Evolutionary conservation across 2,329 filamentous ascomycete genomes (phyloP), one percentile per base, ranked within the genome.

Genomic region (Macroventuria anomochaeta): DNA sequence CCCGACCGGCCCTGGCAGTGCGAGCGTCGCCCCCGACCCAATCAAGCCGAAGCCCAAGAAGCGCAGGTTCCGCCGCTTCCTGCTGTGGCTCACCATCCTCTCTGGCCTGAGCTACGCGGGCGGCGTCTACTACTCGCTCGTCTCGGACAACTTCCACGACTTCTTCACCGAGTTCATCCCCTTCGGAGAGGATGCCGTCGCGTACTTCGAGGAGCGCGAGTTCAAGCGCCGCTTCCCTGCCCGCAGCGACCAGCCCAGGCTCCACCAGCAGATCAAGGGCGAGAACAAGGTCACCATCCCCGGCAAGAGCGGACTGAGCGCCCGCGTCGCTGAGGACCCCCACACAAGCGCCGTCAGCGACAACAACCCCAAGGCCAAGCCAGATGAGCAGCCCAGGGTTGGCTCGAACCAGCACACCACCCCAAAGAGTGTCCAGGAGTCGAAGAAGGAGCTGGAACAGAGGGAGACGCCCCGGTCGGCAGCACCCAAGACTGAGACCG

Each of bases 111-210:
- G 89, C 32, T 99, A 96, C 68, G 90, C 85, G 50, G 92, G 92
- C 61, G 92, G 93, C 63, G 88, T 97, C 49, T 96, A 90, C 82
- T 95, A 96, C 76, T 93, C 95, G 49, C 86, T 96, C 61, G 84
- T 95, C 76, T 96, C 89, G 71, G 95, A 99, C 81, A 96, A 91
- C 78, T 99, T 97, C 84, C 93, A 99, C 78, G 95, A 99, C 77
- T 95, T 97, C 81, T 99, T 99, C 79, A 97, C 93, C 68, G 93
- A 97, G 78, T 99, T 93, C 75, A 79, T 99, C 15, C 95, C 95
- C 18, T 96, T 90, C 64, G 95, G 93, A 68, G 95, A 99, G 78
- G 91, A 96, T 73, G 89, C 89, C 15, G 93, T 99, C 38, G 85
- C 96, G 21, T 97, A 96, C 79, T 88, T 99, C 46, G 95, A 99